Percentiles rank a stretch among this genome's conserved stretches.
These are phyloP conservation scores for Purpureocillium takamizusanense DNA, from an alignment of 2,329 filamentous ascomycete genomes.

Conservation along the genomic window DNA sequence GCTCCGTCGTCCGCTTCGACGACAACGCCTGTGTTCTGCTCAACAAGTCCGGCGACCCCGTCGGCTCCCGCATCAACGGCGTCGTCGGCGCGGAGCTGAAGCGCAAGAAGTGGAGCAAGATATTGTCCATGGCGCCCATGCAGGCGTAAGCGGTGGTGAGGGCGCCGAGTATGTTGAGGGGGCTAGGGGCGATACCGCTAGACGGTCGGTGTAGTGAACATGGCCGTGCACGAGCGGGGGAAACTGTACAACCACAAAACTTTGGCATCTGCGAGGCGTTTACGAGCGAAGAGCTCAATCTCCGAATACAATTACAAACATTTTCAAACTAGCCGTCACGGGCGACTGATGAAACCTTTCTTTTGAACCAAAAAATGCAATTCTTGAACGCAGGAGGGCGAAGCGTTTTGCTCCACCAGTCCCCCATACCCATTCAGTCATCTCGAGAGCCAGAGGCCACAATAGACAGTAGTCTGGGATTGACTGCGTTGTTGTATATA, in stretches of 20 bases:
- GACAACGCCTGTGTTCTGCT: constrained; percentile 97
- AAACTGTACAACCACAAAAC: constrained; percentile 22
- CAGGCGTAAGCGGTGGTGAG: constrained; percentile 32
- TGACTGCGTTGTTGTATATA: too few relatives aligned
- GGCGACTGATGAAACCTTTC: too few relatives aligned
- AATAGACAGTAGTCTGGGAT: too few relatives aligned
- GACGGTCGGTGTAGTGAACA: not conserved
- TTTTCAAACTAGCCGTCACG: not conserved
- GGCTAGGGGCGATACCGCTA: too few relatives aligned
- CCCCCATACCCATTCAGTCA: too few relatives aligned
- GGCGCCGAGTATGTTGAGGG: too few relatives aligned
- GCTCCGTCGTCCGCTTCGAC: constrained; percentile 85
- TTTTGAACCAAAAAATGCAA: too few relatives aligned
- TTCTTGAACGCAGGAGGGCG: too few relatives aligned
- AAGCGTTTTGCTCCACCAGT: too few relatives aligned
- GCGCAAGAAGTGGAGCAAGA: constrained; percentile 96
- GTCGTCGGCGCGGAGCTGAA: constrained; percentile 85
- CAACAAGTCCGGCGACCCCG: constrained; percentile 93
- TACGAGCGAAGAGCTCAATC: constrained; percentile 9
- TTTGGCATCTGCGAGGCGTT: constrained; percentile 26
- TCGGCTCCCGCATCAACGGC: constrained; percentile 85
- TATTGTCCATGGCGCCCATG: constrained; percentile 82
- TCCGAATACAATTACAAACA: not conserved
- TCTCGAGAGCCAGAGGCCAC: too few relatives aligned
- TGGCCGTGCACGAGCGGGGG: constrained; percentile 14